Evolutionary conservation across 2,329 filamentous ascomycete species (phyloP), one percentile per base, ranked within the genome.

Genomic region (Xylariaceae sp.): DNA sequence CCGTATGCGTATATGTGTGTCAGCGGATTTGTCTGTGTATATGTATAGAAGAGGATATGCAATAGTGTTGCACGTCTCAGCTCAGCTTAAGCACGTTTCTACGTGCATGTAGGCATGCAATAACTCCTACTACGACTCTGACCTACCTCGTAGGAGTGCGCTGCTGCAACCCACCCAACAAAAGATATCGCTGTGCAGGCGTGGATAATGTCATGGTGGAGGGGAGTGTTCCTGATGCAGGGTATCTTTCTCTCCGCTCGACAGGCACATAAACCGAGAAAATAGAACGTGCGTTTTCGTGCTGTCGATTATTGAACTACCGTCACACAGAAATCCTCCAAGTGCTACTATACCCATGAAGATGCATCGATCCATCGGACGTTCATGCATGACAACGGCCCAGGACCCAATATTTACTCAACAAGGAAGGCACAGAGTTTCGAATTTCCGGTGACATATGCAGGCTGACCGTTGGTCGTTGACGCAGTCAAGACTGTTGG

Each of bases 11-110:
- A 50, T 27, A 20, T 30, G 40, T 50, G 37, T 45, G 33, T 45
- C 43, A 40, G 39, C n/a, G n/a, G n/a, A n/a, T n/a, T 33, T 42
- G 36, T 49, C 33, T 44, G 47, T 39, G 48, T 58, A 52, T 58
- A 58, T 52, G 42, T 46, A 58, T 58, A 58, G 55, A 55, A 58
- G 26, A 18, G 20, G 20, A 52, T 58, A 58, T 58, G 55, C 55
- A 58, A 49, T 53, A 48, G 45, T 53, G 53, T 58, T 53, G 45
- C 56, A 56, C 49, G 55, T 58, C 54, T 57, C 56, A 59, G 56
- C 63, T 64, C 62, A 62, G 54, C 40, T 39, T 18, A 40, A 42
- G 45, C 55, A 56, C 50, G 54, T 58, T 53, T 60, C 63, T 55
- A 59, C 48, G 47, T 56, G 48, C 52, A 60, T 48, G 43, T 57